Percentiles rank a stretch among this genome's conserved stretches.
phyloP scores from a whole-genome alignment of 2,329 filamentous ascomycete species.

The Aspergillus persii region DNA sequence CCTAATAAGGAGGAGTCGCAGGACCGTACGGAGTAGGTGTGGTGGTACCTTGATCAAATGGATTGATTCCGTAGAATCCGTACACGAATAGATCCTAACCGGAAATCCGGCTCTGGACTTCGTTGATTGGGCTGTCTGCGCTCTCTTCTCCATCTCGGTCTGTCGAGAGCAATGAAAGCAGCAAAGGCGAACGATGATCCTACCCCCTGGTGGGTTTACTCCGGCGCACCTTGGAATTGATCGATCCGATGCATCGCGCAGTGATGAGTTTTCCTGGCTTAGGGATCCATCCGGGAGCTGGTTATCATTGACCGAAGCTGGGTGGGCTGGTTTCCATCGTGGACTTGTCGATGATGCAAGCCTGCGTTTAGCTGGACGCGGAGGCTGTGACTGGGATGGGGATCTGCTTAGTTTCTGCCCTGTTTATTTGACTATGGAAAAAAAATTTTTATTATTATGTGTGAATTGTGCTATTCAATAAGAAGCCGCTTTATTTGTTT shows the following conservation, averaged over 20 bases:
- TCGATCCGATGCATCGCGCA: neutral
- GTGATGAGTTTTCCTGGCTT: neutral
- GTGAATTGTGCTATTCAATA: too few species aligned
- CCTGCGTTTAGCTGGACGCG: neutral
- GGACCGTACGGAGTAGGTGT: neutral
- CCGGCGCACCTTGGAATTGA: neutral
- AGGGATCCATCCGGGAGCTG: neutral
- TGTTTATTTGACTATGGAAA: neutral
- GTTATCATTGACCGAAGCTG: neutral
- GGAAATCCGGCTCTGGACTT: neutral
- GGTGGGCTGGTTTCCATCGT: neutral
- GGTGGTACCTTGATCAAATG: neutral
- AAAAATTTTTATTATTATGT: neutral
- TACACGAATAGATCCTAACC: too few species aligned
- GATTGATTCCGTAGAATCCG: neutral
- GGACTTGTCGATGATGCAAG: conserved; percentile 4
- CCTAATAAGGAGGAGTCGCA: neutral
- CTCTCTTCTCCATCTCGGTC: neutral
- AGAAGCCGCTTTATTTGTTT: too few species aligned
- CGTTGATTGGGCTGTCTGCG: neutral
- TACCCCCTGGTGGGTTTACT: neutral
- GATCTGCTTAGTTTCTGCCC: neutral
- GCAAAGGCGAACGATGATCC: neutral
- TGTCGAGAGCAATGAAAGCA: neutral
- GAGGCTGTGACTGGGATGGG: neutral